These are phyloP conservation scores for Climacium dendroides DNA, from an alignment of 225 moss, liverwort and hornwort genomes.

Conservation along the genomic window DNA sequence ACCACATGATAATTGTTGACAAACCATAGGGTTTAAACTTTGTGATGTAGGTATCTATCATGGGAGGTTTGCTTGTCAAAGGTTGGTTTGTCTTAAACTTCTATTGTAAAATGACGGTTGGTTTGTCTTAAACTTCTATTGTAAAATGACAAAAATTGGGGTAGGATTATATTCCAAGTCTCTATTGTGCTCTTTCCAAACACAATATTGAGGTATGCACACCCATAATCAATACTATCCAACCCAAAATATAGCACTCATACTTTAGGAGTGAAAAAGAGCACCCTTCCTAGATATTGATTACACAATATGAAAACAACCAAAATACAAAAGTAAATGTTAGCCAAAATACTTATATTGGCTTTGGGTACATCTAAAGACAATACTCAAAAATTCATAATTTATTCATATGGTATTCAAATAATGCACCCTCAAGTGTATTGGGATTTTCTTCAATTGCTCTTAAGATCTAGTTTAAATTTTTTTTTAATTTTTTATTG, in stretches of 20 bases:
- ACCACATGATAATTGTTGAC: too few relatives aligned
- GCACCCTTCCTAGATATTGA: rapidly evolving
- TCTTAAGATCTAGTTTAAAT: rapidly evolving
- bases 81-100: not conserved
- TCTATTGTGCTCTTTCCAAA: rapidly evolving
- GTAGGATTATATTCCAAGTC: rapidly evolving
- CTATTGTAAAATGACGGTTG: not conserved
- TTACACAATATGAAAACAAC: not conserved
- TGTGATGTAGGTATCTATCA: too few relatives aligned
- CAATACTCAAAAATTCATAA: not conserved
- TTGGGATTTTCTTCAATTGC: not conserved
- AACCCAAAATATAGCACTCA: rapidly evolving
- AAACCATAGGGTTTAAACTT: too few relatives aligned
- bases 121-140: not conserved
- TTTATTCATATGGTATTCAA: not conserved
- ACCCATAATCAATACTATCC: rapidly evolving
- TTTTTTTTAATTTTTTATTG: not conserved
- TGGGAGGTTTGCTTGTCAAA: too few relatives aligned
- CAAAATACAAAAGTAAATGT: not conserved
- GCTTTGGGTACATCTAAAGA: rapidly evolving
- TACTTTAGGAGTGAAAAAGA: rapidly evolving
- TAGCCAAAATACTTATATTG: not conserved
- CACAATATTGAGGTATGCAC: rapidly evolving
- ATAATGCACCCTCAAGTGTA: not conserved
- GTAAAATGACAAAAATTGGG: rapidly evolving